Conservation (phyloP, 208 protist species). For the Crithidia sp. region DNA sequence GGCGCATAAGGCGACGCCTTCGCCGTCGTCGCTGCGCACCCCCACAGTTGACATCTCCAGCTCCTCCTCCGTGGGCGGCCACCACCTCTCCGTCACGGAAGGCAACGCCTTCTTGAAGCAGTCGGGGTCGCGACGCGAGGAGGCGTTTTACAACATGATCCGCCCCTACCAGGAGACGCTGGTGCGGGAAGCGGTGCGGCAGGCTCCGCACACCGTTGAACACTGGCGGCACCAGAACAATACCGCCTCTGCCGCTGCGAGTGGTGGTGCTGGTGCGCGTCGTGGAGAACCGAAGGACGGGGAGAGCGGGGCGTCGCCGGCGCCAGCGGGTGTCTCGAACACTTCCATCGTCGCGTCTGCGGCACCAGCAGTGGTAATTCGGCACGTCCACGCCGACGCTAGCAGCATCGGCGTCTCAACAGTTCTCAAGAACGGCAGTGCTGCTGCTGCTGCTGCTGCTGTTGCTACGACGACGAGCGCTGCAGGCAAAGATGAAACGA, state of each 20-base stretch:
- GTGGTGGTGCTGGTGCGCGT: not conserved
- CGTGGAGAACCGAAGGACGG: not conserved
- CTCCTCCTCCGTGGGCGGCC: constrained; percentile 73
- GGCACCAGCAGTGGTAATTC: not conserved
- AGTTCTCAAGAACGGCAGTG: too few species aligned
- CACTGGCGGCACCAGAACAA: constrained; percentile 22
- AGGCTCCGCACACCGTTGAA: constrained; percentile 33
- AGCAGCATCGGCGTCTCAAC: not conserved
- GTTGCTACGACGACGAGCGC: not conserved
- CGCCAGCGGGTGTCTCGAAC: not conserved
- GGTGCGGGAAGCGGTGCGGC: constrained; percentile 42
- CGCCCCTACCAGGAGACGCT: constrained; percentile 60
- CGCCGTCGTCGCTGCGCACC: not conserved
- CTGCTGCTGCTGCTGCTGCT: too few species aligned
- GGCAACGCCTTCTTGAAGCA: constrained; percentile 80
- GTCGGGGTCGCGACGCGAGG: constrained; percentile 69
- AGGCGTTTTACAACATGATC: constrained; percentile 81
- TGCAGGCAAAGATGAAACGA: constrained; percentile 14
- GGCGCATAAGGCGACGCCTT: not conserved
- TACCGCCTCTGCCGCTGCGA: not conserved
- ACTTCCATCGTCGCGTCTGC: not conserved
- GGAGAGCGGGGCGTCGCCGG: not conserved
- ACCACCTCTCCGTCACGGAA: constrained; percentile 74
- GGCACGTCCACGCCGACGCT: constrained; percentile 2
- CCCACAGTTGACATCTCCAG: constrained; percentile 39